These are phyloP conservation scores for Cairneyella variabilis DNA, from an alignment of 495 filamentous ascomycete genomes.

Conservation along the genomic window DNA sequence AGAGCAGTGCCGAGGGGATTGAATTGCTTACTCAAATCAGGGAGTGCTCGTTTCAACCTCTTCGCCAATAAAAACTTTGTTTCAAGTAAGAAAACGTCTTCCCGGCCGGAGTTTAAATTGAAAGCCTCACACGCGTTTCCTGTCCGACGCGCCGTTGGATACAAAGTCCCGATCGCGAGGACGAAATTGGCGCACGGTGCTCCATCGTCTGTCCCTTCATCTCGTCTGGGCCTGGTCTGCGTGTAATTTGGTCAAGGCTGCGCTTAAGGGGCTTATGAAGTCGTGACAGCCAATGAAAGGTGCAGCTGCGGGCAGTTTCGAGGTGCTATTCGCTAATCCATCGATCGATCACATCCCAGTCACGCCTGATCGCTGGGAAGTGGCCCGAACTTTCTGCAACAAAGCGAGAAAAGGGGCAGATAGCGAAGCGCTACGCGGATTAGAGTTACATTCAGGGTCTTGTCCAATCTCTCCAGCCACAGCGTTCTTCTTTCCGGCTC, in stretches of 20 bases:
- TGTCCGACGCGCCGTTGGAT: neutral
- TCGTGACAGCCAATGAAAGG: no score
- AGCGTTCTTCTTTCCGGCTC: neutral
- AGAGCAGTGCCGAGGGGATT: no score
- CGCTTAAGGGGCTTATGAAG: no score
- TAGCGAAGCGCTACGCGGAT: neutral
- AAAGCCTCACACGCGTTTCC: neutral
- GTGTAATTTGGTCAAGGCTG: no score
- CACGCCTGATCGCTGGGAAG: neutral
- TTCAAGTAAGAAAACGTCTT: no score
- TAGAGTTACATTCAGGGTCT: neutral
- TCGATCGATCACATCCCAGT: no score
- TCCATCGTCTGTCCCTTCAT: neutral
- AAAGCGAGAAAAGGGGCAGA: neutral
- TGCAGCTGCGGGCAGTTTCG: no score
- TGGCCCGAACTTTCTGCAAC: neutral
- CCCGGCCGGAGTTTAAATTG: constrained; percentile 2
- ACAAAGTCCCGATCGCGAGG: neutral
- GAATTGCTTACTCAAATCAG: no score
- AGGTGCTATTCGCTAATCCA: no score
- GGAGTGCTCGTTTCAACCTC: no score
- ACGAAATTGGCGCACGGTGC: neutral
- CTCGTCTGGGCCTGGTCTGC: neutral
- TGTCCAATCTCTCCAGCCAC: neutral
- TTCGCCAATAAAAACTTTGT: no score